Evolutionary conservation across 2,329 filamentous ascomycete genomes (phyloP).

Genomic region (Penicillium sp.): DNA sequence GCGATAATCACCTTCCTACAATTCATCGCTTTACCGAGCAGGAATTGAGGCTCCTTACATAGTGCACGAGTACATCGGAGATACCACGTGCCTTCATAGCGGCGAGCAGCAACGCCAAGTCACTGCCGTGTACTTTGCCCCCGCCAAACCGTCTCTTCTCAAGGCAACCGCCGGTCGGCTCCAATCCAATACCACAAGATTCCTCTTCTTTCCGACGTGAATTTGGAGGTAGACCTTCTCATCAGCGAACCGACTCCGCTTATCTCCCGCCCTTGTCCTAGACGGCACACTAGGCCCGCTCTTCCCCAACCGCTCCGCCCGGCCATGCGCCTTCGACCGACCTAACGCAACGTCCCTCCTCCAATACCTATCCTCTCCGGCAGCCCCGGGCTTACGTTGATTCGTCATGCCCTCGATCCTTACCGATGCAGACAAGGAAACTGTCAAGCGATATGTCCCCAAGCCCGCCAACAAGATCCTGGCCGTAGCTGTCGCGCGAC

Average conservation of each 20-base stretch:
- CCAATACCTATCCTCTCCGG: constrained; percentile 5
- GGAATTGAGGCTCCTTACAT: constrained; percentile 5
- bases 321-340: constrained; percentile 16
- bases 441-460: constrained; percentile 88
- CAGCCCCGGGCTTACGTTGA: constrained; percentile 7
- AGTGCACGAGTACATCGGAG: constrained; percentile 17
- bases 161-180: constrained; percentile 29
- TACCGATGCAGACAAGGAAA: constrained; percentile 91
- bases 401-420: constrained; percentile 63
- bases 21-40: neutral
- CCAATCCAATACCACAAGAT: constrained; percentile 13
- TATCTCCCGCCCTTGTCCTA: constrained; percentile 1
- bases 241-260: neutral
- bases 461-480: constrained; percentile 97
- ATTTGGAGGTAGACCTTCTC: neutral
- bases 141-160: constrained; percentile 14
- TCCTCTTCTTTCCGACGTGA: neutral
- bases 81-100: constrained; percentile 20
- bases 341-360: constrained; percentile 5
- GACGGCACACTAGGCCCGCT: constrained; percentile 15
- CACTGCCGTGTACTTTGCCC: constrained; percentile 15
- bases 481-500: constrained; percentile 84
- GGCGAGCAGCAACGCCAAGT: constrained; percentile 14
- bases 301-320: constrained; percentile 14
- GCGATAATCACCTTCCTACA: neutral